phyloP scores from a whole-genome alignment of 176 grass and related monocot species.

The sorghum (Sorghum bicolor) region DNA sequence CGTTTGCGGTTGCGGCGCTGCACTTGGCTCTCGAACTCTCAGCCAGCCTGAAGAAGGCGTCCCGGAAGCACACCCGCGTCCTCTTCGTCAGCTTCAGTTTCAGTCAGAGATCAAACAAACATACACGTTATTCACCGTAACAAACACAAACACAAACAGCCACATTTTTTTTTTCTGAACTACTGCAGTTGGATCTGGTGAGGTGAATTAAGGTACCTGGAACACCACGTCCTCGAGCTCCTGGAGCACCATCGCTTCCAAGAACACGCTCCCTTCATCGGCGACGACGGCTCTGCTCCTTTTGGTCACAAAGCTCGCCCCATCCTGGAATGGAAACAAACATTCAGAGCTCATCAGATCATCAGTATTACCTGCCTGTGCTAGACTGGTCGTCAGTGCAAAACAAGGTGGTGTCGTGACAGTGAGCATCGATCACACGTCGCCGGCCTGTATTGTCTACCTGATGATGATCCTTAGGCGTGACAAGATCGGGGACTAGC shows the following conservation, averaged over 20 bases:
- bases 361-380: too few species aligned
- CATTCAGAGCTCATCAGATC: neutral
- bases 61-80: slow-evolving; percentile 68
- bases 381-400: too few species aligned
- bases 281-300: neutral
- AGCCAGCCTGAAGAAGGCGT: slow-evolving; percentile 75
- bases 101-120: neutral
- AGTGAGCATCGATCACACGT: too few species aligned
- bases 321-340: slow-evolving; percentile 9
- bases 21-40: slow-evolving; percentile 27
- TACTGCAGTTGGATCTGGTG: neutral
- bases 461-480: neutral
- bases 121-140: neutral
- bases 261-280: slow-evolving; percentile 3
- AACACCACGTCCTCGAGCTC: slow-evolving; percentile 60
- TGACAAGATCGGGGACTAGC: neutral
- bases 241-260: slow-evolving; percentile 45
- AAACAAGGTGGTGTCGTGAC: too few species aligned
- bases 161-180: neutral
- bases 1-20: slow-evolving; percentile 19
- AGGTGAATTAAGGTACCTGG: slow-evolving; percentile 37
- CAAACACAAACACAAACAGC: neutral
- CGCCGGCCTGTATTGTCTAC: too few species aligned
- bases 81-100: slow-evolving; percentile 54
- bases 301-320: neutral